Evolutionary conservation across 1,139 yeast genomes (phyloP).

Genomic region (Geotrichum europaeum): DNA sequence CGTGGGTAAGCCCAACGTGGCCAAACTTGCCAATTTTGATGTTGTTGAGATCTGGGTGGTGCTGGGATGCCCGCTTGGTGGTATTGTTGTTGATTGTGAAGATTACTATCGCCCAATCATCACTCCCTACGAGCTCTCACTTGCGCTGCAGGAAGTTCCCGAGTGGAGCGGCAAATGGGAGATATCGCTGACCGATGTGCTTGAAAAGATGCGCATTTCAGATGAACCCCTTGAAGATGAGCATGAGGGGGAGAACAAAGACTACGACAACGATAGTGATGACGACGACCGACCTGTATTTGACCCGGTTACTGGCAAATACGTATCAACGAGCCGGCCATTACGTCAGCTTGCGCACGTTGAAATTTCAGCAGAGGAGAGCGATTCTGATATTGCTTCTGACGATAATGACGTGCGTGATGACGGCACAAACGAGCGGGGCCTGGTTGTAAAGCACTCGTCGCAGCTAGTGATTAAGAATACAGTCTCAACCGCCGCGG

Average conservation of each 20-base stretch:
- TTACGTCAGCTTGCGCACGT: conserved; percentile 59
- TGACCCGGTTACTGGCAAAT: conserved; percentile 81
- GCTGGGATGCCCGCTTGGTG: conserved; percentile 91
- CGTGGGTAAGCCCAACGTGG: conserved; percentile 98
- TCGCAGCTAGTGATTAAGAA: conserved; percentile 59
- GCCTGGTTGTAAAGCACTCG: conserved; percentile 54
- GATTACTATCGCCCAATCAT: conserved; percentile 88
- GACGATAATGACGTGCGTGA: conserved; percentile 15
- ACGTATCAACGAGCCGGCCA: conserved; percentile 65
- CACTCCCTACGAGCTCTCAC: conserved; percentile 83
- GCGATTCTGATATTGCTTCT: conserved; percentile 21
- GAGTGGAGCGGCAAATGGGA: conserved; percentile 94
- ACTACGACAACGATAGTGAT: conserved; percentile 33
- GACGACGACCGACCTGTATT: conserved; percentile 76
- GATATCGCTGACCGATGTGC: conserved; percentile 59
- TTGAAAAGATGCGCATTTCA: conserved; percentile 33
- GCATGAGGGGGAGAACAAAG: conserved; percentile 25
- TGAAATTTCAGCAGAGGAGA: conserved; percentile 43
- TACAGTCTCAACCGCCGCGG: conserved; percentile 87
- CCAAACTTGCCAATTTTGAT: conserved; percentile 92
- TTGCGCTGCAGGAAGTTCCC: conserved; percentile 70
- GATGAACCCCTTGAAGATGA: conserved; percentile 30
- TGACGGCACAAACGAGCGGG: conserved; percentile 31
- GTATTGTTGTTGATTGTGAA: conserved; percentile 70
- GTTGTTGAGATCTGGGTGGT: conserved; percentile 90